phyloP scores from a whole-genome alignment of 2,329 filamentous ascomycete species.

The Macrophomina phaseolina region DNA sequence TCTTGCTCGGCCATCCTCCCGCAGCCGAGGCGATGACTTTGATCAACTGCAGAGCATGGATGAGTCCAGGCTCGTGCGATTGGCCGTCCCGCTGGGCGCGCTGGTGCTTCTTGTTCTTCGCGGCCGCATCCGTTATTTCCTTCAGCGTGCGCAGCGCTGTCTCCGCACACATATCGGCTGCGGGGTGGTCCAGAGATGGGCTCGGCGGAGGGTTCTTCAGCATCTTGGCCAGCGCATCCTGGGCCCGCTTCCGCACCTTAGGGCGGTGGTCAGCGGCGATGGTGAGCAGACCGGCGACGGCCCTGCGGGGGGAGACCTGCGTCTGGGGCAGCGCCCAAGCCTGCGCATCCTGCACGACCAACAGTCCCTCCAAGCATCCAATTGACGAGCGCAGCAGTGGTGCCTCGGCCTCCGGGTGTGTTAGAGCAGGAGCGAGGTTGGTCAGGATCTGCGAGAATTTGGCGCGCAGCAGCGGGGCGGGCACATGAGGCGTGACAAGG shows the following conservation, averaged over 20 bases:
- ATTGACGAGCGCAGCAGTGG: slow-evolving; percentile 86
- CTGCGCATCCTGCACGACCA: slow-evolving; percentile 84
- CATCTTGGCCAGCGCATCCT: slow-evolving; percentile 84
- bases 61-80: slow-evolving; percentile 79
- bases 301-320: slow-evolving; percentile 83
- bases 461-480: slow-evolving; percentile 83
- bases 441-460: slow-evolving; percentile 95
- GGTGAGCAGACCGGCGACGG: slow-evolving; percentile 82
- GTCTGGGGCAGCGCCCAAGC: slow-evolving; percentile 87
- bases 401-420: slow-evolving; percentile 81
- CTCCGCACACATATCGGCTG: slow-evolving; percentile 94
- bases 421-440: slow-evolving; percentile 82
- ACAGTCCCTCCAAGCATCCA: slow-evolving; percentile 88
- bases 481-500: slow-evolving; percentile 82
- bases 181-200: slow-evolving; percentile 91
- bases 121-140: slow-evolving; percentile 73
- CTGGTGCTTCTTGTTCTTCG: slow-evolving; percentile 69
- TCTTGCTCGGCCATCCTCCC: slow-evolving; percentile 94
- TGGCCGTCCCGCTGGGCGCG: slow-evolving; percentile 59
- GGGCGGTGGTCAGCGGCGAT: slow-evolving; percentile 86
- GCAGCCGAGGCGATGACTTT: slow-evolving; percentile 87
- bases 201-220: slow-evolving; percentile 86
- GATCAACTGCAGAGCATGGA: slow-evolving; percentile 89
- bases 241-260: slow-evolving; percentile 91
- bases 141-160: slow-evolving; percentile 81